phyloP scores from a whole-genome alignment of 306 rosid genomes.

The Trifolium fragiferum region DNA sequence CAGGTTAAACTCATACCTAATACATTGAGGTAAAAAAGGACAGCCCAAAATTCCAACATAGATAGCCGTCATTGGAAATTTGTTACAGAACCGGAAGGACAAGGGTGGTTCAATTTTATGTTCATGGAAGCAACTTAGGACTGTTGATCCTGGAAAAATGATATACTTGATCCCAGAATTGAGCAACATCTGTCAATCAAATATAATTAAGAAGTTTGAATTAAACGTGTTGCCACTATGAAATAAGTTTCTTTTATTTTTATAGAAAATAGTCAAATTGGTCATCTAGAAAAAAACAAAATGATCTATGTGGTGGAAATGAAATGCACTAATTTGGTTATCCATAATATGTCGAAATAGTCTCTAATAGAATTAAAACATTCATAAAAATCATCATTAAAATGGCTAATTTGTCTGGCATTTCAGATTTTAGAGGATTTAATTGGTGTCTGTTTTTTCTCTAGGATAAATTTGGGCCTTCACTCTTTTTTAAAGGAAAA shows the following conservation, averaged over 20 bases:
- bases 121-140: neutral
- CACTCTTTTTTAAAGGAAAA: neutral
- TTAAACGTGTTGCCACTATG: neutral
- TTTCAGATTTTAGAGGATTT: too few species aligned
- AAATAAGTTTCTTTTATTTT: too few species aligned
- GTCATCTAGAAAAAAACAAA: too few species aligned
- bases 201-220: neutral
- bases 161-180: neutral
- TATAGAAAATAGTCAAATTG: too few species aligned
- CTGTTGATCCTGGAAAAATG: neutral
- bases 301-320: too few species aligned
- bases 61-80: neutral
- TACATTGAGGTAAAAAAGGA: neutral
- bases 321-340: too few species aligned
- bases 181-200: neutral
- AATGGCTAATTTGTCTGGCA: too few species aligned
- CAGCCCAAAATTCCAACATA: neutral
- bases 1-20: neutral
- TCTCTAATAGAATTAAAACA: too few species aligned
- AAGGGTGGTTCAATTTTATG: neutral
- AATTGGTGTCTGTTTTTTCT: too few species aligned
- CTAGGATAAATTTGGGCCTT: too few species aligned
- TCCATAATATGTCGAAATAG: too few species aligned
- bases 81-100: neutral
- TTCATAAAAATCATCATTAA: too few species aligned